Base-by-base conservation (phyloP, 805 yeast species). In the Kuraishia hungarica region DNA sequence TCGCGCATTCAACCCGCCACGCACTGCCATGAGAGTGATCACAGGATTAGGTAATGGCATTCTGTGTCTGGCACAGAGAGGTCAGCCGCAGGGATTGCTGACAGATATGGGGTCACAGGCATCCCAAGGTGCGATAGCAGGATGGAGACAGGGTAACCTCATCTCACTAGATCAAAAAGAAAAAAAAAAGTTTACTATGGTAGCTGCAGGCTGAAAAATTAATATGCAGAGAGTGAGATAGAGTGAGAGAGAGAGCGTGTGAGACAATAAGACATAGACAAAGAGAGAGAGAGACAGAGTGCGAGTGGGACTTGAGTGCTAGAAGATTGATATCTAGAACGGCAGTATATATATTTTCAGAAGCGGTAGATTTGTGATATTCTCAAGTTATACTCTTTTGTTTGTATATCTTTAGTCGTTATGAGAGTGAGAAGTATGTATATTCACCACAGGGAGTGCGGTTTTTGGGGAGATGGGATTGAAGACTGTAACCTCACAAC, bases 361-460 rank as follows among this genome's bases (percentile, higher is more conserved):
- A 26, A 26, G 29, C 5, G 29, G 29, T 26, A 26, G 29, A 26
- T 26, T 26, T 35, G 43, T 35, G 43, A 35, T 35, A 35, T 35
- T 35, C 43, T 15, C n/a, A 15, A 17, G 43, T 35, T 26, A 8
- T 35, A 35, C 43, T 35, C n/a, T 13, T 35, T 15, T 35, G 43
- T 35, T 46, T 22, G 24, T 20, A 20, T 46, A 20, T 20, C 49
- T 13, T 20, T 11, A 46, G 7, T 20, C 49, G 24, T 6, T 22
- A 52, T 52, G 53, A 43, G 53, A 24, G 53, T 52, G 39, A 52
- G 50, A 46, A 52, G 51, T 49, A 24, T 8, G 51, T 23, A 49
- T 47, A 23, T 23, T 47, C 5, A n/a, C 15, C 10, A 26, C 10
- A 26, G 5, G 29, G 29, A 26, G 10, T 26, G 29, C 29, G 10